These are phyloP conservation scores for Theobroma grandiflorum DNA, from an alignment of 441 rosid genomes.

Conservation along the genomic window DNA sequence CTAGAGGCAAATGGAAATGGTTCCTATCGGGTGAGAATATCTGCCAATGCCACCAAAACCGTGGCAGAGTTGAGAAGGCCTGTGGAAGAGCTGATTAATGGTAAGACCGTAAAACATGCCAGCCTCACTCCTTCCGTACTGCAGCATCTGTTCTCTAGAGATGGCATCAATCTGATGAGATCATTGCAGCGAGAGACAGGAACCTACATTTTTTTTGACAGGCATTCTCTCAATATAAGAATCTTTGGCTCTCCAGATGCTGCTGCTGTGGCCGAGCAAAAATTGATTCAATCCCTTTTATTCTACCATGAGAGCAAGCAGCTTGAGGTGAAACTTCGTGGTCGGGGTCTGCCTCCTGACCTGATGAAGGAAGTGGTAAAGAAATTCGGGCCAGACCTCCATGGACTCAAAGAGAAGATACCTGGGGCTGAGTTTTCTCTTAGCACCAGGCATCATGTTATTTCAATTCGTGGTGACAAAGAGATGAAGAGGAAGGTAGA, in stretches of 20 bases:
- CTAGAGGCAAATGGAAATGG: constrained; percentile 50
- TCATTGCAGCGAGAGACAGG: constrained; percentile 61
- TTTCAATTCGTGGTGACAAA: constrained; percentile 54
- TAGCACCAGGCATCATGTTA: constrained; percentile 54
- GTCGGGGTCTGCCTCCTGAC: constrained; percentile 60
- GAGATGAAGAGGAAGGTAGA: constrained; percentile 62
- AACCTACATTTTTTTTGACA: constrained; percentile 61
- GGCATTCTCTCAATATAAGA: constrained; percentile 48
- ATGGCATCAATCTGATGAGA: constrained; percentile 56
- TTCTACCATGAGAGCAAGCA: constrained; percentile 61
- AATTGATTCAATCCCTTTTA: constrained; percentile 55
- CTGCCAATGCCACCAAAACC: constrained; percentile 69
- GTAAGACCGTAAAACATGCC: constrained; percentile 57
- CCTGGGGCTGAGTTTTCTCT: constrained; percentile 64
- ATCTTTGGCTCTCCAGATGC: constrained; percentile 58
- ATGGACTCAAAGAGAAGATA: constrained; percentile 61
- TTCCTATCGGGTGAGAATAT: constrained; percentile 65
- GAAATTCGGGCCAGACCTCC: constrained; percentile 73
- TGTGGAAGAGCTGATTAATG: constrained; percentile 72
- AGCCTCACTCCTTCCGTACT: constrained; percentile 53
- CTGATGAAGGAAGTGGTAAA: constrained; percentile 78
- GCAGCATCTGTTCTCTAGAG: constrained; percentile 64
- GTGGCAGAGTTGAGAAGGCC: constrained; percentile 72
- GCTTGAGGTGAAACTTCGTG: constrained; percentile 65
- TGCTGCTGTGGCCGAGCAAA: constrained; percentile 53